These are phyloP conservation scores for Amanita pallidorosea DNA, from an alignment of 768 basidiomycete genomes.

Conservation along the genomic window DNA sequence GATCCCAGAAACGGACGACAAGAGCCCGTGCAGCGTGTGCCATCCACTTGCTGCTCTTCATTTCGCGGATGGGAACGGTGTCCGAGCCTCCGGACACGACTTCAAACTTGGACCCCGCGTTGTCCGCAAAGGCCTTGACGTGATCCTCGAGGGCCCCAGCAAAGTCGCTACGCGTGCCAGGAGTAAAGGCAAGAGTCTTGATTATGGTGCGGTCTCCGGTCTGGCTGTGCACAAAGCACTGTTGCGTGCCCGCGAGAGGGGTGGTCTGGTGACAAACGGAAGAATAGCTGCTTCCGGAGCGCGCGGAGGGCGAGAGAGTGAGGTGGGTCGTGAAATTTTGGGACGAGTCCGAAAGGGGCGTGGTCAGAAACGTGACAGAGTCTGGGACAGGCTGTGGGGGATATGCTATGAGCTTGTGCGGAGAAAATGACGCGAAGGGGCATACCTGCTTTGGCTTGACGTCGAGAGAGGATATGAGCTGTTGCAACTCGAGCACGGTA, in stretches of 20 bases:
- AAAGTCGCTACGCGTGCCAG: slow-evolving; percentile 42
- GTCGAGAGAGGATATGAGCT: slow-evolving; percentile 53
- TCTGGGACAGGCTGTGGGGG: slow-evolving; percentile 17
- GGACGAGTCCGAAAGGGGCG: slow-evolving; percentile 31
- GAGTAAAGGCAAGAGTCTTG: slow-evolving; percentile 40
- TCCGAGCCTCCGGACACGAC: slow-evolving; percentile 33
- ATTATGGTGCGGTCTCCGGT: slow-evolving; percentile 22
- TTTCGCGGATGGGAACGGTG: slow-evolving; percentile 49
- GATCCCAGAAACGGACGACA: slow-evolving; percentile 74
- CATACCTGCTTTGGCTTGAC: slow-evolving; percentile 26
- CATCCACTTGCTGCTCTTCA: slow-evolving; percentile 81
- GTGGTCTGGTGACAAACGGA: slow-evolving; percentile 37
- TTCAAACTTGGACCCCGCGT: slow-evolving; percentile 35
- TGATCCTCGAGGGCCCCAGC: slow-evolving; percentile 21
- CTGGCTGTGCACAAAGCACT: slow-evolving; percentile 31
- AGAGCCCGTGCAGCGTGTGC: slow-evolving; percentile 75
- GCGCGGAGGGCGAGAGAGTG: slow-evolving; percentile 25
- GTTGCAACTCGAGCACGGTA: slow-evolving; percentile 58
- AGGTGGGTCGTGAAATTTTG: slow-evolving; percentile 41
- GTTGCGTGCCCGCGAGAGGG: slow-evolving; percentile 12
- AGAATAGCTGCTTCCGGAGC: slow-evolving; percentile 36
- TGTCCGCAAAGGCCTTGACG: slow-evolving; percentile 20
- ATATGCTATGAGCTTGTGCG: slow-evolving; percentile 2
- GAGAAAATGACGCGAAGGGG: background rate
- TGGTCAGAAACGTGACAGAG: slow-evolving; percentile 25